Evolutionary conservation across 176 grass and related monocot species (phyloP).

Genomic region (Phragmites australis): DNA sequence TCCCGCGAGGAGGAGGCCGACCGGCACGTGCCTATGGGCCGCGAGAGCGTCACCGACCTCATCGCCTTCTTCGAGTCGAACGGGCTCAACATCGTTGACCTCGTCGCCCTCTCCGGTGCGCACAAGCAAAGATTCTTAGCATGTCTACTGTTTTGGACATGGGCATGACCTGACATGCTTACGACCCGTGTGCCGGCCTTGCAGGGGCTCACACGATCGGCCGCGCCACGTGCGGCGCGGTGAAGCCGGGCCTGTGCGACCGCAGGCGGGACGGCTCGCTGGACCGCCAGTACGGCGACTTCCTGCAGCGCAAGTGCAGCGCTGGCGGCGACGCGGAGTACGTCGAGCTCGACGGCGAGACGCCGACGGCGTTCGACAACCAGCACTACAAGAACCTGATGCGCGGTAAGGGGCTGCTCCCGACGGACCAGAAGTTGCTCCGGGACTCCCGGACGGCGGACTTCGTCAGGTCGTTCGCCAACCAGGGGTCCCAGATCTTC

Average conservation of each 20-base stretch:
- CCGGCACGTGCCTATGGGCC: slow-evolving; percentile 52
- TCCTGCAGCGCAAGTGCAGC: slow-evolving; percentile 64
- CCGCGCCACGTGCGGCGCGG: slow-evolving; percentile 53
- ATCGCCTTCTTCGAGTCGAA: slow-evolving; percentile 63
- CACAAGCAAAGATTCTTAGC: too few relatives aligned
- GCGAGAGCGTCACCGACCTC: slow-evolving; percentile 67
- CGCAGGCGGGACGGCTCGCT: slow-evolving; percentile 26
- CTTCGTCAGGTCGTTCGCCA: slow-evolving; percentile 36
- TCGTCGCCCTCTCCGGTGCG: slow-evolving; percentile 71
- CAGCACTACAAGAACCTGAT: slow-evolving; percentile 65
- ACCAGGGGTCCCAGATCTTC: slow-evolving; percentile 26
- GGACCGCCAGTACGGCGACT: slow-evolving; percentile 48
- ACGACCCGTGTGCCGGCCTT: not conserved
- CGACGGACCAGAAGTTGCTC: slow-evolving; percentile 55
- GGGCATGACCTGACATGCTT: not conserved
- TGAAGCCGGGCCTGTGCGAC: slow-evolving; percentile 46
- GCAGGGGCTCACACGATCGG: slow-evolving; percentile 85
- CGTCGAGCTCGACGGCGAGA: slow-evolving; percentile 68
- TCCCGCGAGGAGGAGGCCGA: slow-evolving; percentile 52
- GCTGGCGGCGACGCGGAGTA: slow-evolving; percentile 31
- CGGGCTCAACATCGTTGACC: slow-evolving; percentile 60
- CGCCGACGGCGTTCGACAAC: slow-evolving; percentile 66
- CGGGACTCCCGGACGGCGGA: slow-evolving; percentile 57
- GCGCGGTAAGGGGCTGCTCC: slow-evolving; percentile 62
- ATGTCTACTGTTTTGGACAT: not conserved